Evolutionary conservation across 1,284 basidiomycete genomes (phyloP), one percentile per base, ranked within the genome.

Genomic region (Pascua guehoae): DNA sequence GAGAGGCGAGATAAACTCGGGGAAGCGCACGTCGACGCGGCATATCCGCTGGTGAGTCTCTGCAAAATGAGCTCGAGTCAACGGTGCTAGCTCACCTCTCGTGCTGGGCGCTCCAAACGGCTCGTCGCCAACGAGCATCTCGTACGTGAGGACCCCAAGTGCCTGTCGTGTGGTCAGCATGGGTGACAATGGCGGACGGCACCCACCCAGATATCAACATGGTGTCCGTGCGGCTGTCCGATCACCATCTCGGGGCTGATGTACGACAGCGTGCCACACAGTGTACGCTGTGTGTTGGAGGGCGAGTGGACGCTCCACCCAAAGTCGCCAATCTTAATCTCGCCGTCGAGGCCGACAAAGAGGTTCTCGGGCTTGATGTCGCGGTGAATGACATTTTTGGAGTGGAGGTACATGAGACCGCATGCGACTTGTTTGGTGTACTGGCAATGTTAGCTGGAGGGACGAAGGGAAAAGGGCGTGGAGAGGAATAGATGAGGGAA

Each of bases 331-430:
- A 99, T 97, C 82, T 98, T 98, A 66, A 99, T 82, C 72, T 98
- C 93, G 42, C 95, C 96, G 63, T 93, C 89, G 68, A 97, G 86
- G 1, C 74, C 74, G 63, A 99, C 78, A 4, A 99, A 81, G 47
- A 99, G 78, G 73, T 99, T 99, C 78, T 98, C 96, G 0, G 95
- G 96, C 77, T 98, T 99, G 80, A 98, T 98, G 71, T 99, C 95
- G n/a, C 96, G 86, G 75, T 99, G 95, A 57, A 98, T 98, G 63
- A 98, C 89, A 69, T 98, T 91, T 71, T 98, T 97, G 49, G 82
- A 80, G 72, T 99, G 95, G 1, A 98, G 82, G 73, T 99, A 98
- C 10, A 81, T 81, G 45, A 98, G 81, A 1, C 93, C 95, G 72
- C 96, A 93, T 5, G 95, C 88, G 86, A 98, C 97, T 76, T 99